Percentiles rank a stretch among this genome's conserved stretches.
phyloP scores from a whole-genome alignment of 352 stramenopile genomes.

The Pythium apleroticum region DNA sequence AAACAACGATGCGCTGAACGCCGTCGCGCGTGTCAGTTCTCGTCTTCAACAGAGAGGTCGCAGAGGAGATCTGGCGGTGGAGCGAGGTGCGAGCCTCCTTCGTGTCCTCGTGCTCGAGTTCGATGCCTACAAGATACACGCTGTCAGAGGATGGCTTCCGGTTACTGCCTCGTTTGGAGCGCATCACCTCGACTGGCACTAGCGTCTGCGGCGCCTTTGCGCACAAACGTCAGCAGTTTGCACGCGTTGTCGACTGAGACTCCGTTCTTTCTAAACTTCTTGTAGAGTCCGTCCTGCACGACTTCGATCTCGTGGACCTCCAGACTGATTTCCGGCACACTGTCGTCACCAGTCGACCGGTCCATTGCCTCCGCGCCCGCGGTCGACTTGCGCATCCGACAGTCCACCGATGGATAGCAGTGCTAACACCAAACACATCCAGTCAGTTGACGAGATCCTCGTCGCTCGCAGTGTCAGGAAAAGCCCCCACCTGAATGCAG shows the following conservation, averaged over 20 bases:
- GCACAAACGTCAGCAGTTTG: slow-evolving; percentile 53
- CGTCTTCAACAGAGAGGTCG: slow-evolving; percentile 58
- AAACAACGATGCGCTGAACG: slow-evolving; percentile 51
- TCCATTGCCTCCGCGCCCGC: not conserved
- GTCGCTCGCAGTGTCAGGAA: too few relatives aligned
- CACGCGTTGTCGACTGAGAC: slow-evolving; percentile 51
- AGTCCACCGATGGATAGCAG: slow-evolving; percentile 69
- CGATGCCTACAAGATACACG: slow-evolving; percentile 34
- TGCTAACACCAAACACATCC: slow-evolving; percentile 30
- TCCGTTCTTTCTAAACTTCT: slow-evolving; percentile 57
- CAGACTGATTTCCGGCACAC: slow-evolving; percentile 6
- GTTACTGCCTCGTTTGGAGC: not conserved
- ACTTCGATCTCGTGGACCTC: slow-evolving; percentile 43
- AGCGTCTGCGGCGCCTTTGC: slow-evolving; percentile 43
- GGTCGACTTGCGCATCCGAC: slow-evolving; percentile 39
- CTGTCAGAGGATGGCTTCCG: not conserved
- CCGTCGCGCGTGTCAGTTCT: slow-evolving; percentile 51
- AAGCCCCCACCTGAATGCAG: slow-evolving; percentile 74
- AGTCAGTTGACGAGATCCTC: not conserved
- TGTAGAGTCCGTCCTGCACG: slow-evolving; percentile 63
- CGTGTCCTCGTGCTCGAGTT: slow-evolving; percentile 54
- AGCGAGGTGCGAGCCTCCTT: slow-evolving; percentile 61
- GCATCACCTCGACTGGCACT: slow-evolving; percentile 36
- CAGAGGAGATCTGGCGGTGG: slow-evolving; percentile 64
- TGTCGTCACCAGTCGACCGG: slow-evolving; percentile 4